Conservation (phyloP, 768 basidiomycete genomes). For the Rhodotorula sphaerocarpa region DNA sequence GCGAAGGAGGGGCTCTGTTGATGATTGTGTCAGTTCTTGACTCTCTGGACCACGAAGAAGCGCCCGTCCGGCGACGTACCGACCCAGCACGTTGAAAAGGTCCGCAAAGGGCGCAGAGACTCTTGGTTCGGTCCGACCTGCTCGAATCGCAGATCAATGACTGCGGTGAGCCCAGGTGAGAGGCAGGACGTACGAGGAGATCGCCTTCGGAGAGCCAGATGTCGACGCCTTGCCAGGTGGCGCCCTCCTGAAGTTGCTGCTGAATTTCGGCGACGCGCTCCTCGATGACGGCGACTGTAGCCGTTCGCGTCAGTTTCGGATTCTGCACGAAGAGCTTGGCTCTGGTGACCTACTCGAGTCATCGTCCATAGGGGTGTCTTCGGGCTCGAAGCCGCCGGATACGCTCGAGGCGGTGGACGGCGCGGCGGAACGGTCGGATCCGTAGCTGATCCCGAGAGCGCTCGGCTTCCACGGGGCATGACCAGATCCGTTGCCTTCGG, state of each 20-base stretch:
- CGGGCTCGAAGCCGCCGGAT: no score
- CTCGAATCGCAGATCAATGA: not conserved
- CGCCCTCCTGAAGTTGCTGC: constrained; percentile 2
- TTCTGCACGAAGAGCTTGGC: no score
- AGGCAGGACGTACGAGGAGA: constrained; percentile 8
- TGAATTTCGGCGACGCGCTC: not conserved
- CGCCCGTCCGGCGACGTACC: no score
- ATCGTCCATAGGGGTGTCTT: not conserved
- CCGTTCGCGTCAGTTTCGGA: not conserved
- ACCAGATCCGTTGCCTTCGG: not conserved
- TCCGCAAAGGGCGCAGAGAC: not conserved
- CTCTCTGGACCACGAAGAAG: no score
- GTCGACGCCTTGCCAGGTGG: constrained; percentile 6
- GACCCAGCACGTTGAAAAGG: constrained; percentile 10
- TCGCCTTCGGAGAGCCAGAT: constrained; percentile 25
- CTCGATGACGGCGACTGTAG: not conserved
- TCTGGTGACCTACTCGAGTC: no score
- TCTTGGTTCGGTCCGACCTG: constrained; percentile 5
- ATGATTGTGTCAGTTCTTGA: no score
- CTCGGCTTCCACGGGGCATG: no score
- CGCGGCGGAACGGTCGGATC: no score
- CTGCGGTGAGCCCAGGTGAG: not conserved
- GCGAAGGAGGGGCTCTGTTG: constrained; percentile 11
- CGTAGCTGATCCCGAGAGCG: no score
- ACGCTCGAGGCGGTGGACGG: no score